Conservation (phyloP, 495 filamentous ascomycete genomes). For the Penicillium bialowiezense region DNA sequence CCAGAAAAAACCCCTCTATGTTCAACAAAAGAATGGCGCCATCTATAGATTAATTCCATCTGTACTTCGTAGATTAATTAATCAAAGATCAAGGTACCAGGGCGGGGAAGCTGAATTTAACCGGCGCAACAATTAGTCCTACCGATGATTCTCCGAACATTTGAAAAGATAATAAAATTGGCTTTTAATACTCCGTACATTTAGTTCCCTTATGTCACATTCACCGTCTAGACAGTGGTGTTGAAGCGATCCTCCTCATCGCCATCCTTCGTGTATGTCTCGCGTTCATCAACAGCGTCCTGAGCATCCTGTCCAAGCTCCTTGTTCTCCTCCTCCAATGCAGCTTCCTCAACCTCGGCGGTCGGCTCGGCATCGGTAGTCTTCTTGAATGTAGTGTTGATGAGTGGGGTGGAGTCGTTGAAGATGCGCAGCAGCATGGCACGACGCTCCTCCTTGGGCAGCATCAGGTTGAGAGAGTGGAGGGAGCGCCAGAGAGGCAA, state of each 20-base stretch:
- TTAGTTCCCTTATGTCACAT: neutral
- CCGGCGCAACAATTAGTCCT: slow-evolving; percentile 5
- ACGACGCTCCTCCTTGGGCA: slow-evolving; percentile 91
- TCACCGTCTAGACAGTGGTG: slow-evolving; percentile 35
- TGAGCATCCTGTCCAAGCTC: slow-evolving; percentile 40
- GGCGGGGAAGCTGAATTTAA: slow-evolving; percentile 24
- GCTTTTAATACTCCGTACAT: slow-evolving; percentile 16
- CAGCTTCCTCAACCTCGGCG: slow-evolving; percentile 36
- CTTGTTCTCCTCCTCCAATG: slow-evolving; percentile 33
- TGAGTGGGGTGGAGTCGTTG: slow-evolving; percentile 74
- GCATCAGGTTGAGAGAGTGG: slow-evolving; percentile 87
- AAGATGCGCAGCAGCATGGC: slow-evolving; percentile 90
- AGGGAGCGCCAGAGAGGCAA: slow-evolving; percentile 90
- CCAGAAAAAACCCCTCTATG: too few relatives aligned
- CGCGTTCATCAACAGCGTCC: slow-evolving; percentile 33
- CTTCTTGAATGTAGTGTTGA: slow-evolving; percentile 48
- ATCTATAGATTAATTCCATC: neutral
- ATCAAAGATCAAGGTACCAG: neutral
- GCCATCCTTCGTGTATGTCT: slow-evolving; percentile 39
- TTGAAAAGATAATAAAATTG: slow-evolving; percentile 7
- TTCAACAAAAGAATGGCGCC: neutral
- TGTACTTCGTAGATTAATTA: too few relatives aligned
- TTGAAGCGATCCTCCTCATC: slow-evolving; percentile 46
- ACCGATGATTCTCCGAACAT: slow-evolving; percentile 20
- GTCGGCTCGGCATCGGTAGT: slow-evolving; percentile 21